Evolutionary conservation across 2,329 filamentous ascomycete species (phyloP), one percentile per base, ranked within the genome.

Genomic region (Dothistroma pini): DNA sequence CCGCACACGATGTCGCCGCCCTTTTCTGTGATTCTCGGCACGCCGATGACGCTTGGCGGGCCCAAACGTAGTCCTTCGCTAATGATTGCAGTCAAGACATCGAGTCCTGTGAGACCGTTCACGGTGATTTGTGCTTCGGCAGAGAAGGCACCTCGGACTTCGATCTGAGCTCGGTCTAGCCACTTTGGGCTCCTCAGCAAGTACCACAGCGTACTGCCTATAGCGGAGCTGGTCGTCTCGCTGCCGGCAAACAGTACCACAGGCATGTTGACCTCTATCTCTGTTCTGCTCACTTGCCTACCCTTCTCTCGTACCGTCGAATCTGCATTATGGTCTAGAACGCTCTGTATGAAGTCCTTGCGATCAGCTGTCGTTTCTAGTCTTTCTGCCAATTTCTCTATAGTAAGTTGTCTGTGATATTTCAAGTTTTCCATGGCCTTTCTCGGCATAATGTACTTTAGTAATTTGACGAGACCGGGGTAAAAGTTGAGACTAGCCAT

Each of bases 291-390:
- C 10, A 54, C 21, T 19, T 35, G 22, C 41, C 11, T 51, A 1
- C n/a, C 16, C 22, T 51, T 51, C 9, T 50, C 57, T n/a, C 19
- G 51, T 4, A 22, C 19, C 5, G 12, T 11, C 1, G 21, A 19
- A 10, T 52, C 49, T 12, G 22, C n/a, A 29, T 58, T 58, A 35
- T 47, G 35, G 9, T 58, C 57, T 16, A 58, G 48, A 5, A 58
- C 50, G 16, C 57, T 31, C 22, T 58, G 49, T n/a, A 58, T 38
- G 21, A 58, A 58, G 35, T 58, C 57, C 25, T 54, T 58, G 48
- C 57, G 34, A 16, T 44, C 49, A 21, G n/a, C 38, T 4, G 11
- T 22, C 16, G 38, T 14, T 22, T 21, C 47, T 8, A 58, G 22
- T 35, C 57, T 19, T 41, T 58, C 49, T 25, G 25, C 49, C 11